Evolutionary conservation across 148 eudicot genomes (phyloP).

Genomic region (Chenopodium suecicum): DNA sequence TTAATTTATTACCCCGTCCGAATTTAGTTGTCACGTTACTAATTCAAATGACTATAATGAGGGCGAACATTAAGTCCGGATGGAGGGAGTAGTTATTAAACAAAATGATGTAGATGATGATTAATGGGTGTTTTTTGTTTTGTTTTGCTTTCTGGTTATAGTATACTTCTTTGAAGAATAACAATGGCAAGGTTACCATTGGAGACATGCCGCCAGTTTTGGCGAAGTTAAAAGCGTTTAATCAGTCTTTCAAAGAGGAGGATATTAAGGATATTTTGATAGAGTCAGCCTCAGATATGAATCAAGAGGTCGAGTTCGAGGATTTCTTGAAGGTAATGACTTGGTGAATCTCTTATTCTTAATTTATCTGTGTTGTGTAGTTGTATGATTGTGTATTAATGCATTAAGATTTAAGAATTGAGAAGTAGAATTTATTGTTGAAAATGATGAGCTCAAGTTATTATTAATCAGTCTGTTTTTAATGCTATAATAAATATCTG

Average conservation of each 20-base stretch:
- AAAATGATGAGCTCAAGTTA: neutral
- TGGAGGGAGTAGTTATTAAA: neutral
- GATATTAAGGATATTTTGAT: conserved; percentile 58
- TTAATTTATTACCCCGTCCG: neutral
- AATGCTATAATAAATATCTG: neutral
- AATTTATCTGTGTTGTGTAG: conserved; percentile 5
- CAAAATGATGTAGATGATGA: neutral
- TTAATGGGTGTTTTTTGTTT: conserved; percentile 18
- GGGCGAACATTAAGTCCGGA: neutral
- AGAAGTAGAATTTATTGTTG: conserved; percentile 2
- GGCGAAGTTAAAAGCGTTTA: conserved; percentile 62
- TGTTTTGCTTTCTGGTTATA: conserved; percentile 27
- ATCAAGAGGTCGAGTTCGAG: conserved; percentile 67
- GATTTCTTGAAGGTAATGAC: conserved; percentile 67
- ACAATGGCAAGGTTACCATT: conserved; percentile 67
- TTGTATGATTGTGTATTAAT: conserved; percentile 13
- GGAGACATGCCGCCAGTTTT: conserved; percentile 73
- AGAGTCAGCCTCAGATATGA: conserved; percentile 47
- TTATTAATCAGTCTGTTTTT: neutral
- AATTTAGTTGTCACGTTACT: neutral
- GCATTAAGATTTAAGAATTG: neutral
- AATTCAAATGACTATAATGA: neutral
- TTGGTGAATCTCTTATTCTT: neutral
- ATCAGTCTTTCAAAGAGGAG: conserved; percentile 56
- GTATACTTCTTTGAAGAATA: conserved; percentile 59